Conservation (phyloP, 192 early-diverging fungal species). For the Coemansia sp. region DNA sequence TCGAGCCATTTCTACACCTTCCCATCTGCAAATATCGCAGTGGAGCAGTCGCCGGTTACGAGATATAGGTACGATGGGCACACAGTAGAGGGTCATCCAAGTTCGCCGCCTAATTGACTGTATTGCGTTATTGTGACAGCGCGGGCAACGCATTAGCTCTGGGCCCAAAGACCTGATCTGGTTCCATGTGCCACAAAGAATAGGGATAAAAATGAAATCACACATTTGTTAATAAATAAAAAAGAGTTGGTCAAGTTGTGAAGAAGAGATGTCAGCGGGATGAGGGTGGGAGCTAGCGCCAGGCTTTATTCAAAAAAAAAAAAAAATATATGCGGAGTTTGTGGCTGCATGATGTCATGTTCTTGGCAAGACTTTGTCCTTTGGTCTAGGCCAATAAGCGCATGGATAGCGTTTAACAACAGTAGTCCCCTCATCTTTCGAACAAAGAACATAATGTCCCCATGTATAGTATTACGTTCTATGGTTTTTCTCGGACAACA, state of each 20-base stretch:
- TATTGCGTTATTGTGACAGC: conserved; percentile 50
- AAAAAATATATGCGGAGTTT: not conserved
- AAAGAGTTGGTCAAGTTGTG: not conserved
- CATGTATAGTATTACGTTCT: too few species aligned
- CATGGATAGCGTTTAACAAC: not conserved
- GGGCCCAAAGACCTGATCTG: conserved; percentile 40
- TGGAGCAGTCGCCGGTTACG: conserved; percentile 36
- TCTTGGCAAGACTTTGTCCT: not conserved
- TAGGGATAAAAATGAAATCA: conserved; percentile 42
- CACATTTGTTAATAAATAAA: conserved; percentile 26
- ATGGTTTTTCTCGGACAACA: not conserved
- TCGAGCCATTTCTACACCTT: conserved; percentile 24
- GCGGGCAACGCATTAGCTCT: conserved; percentile 36
- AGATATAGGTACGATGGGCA: conserved; percentile 43
- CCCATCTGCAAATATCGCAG: conserved; percentile 52
- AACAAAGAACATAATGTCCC: too few species aligned
- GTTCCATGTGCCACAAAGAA: conserved; percentile 45
- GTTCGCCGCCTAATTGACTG: conserved; percentile 45
- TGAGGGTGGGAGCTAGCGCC: not conserved
- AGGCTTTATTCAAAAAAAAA: not conserved
- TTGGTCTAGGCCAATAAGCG: not conserved
- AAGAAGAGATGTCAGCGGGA: not conserved
- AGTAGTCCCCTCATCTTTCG: not conserved
- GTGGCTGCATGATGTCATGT: not conserved
- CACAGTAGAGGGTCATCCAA: conserved; percentile 48